Base-by-base conservation (phyloP, 2,329 filamentous ascomycete genomes). In the Talaromyces sp. region DNA sequence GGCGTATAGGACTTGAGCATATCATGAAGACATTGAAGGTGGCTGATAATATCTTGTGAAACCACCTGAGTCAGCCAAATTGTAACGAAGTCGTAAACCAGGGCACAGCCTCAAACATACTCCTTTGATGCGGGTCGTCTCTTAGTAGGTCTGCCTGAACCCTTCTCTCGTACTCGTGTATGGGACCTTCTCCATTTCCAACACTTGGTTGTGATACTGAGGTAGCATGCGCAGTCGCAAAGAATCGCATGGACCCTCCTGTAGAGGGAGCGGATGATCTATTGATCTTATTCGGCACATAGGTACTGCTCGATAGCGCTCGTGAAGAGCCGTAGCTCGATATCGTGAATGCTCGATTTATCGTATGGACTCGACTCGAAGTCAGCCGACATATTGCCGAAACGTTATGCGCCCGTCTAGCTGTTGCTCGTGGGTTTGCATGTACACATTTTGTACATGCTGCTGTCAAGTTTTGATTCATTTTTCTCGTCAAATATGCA, bases 41-140 rank as follows among this genome's bases (percentile, higher is more conserved):
- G 90, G 73, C 95, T 86, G 69, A 99, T 93, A 68, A 99, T 93
- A 46, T 88, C 91, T 93, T 65, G 59, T 60, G 65, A n/a, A 48
- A 8, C 21, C 25, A 21, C 28, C 21, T 28, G n/a, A 35, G 50
- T 54, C 21, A 54, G 31, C 28, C 50, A 33, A 21, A 2, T 54
- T 14, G n/a, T 33, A 7, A 52, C 5, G 2, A 54, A 23, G 16
- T 16, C 5, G 18, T 1, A 2, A 3, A 57, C 9, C 7, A 31
- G 18, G 2, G 8, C 1, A 16, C 2, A 56, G 7, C 18, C 7
- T n/a, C 5, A 42, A 56, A 66, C 80, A 69, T 79, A 92, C 91
- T 88, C 83, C 95, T 83, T 76, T 99, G 95, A 77, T 97, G 91
- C 67, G 92, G 87, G 74, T 99, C 95, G 74, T 98, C 91, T 67